Evolutionary conservation across 2,329 filamentous ascomycete genomes (phyloP).

Genomic region (Fusarium algeriense): DNA sequence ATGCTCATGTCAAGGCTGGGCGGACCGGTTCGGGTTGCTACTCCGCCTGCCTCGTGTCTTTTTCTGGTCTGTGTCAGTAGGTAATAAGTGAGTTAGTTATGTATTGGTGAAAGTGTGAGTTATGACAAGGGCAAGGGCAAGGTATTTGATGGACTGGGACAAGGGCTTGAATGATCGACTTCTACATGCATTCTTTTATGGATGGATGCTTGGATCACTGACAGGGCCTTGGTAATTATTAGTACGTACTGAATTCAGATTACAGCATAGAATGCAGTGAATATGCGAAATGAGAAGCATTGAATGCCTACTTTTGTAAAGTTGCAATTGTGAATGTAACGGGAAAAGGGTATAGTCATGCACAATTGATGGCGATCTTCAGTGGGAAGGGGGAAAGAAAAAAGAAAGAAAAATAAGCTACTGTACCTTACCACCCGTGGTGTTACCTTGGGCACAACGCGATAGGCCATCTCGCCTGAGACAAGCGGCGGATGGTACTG

Average conservation of each 20-base stretch:
- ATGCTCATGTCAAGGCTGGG: constrained; percentile 29
- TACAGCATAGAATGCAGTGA: constrained; percentile 2
- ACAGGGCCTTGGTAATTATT: constrained; percentile 7
- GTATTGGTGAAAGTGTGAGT: not conserved
- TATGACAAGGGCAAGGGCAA: constrained; percentile 6
- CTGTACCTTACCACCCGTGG: not conserved
- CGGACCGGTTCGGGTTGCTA: constrained; percentile 39
- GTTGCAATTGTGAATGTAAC: not conserved
- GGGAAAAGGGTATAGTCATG: constrained; percentile 3
- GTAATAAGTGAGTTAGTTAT: not conserved
- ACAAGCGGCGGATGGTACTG: constrained; percentile 19
- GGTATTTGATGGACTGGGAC: constrained; percentile 21
- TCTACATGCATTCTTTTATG: not conserved
- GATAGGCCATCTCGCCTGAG: constrained; percentile 21
- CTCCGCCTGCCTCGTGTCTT: constrained; percentile 40
- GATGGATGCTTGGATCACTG: constrained; percentile 20
- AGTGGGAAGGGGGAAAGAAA: not conserved
- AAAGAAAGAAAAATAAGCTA: not conserved
- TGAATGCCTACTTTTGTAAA: not conserved
- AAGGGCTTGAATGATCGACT: constrained; percentile 34
- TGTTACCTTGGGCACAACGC: not conserved
- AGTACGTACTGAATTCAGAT: not conserved
- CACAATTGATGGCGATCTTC: constrained; percentile 16
- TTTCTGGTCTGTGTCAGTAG: constrained; percentile 24
- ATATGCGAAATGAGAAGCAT: constrained; percentile 2